Conservation (phyloP, 768 basidiomycete genomes). For the Leucogyrophana mollusca region DNA sequence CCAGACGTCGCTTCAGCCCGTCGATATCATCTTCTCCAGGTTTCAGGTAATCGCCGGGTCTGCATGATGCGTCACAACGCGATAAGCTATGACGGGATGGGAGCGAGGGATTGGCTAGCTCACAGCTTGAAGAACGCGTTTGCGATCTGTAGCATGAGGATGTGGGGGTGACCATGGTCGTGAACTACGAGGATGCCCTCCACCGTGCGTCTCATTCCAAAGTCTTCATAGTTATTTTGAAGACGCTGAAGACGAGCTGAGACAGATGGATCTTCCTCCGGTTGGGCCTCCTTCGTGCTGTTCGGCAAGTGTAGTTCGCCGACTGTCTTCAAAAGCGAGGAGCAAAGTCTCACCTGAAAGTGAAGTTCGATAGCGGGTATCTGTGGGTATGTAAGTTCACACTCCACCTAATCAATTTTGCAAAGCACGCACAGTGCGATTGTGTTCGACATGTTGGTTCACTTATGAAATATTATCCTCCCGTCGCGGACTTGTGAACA, state of each 20-base stretch:
- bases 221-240: conserved; percentile 95
- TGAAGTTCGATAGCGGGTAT: conserved; percentile 88
- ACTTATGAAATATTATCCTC: conserved; percentile 4
- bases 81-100: conserved; percentile 2
- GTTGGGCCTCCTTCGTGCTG: conserved; percentile 95
- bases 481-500: too few species aligned
- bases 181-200: conserved; percentile 80
- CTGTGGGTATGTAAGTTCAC: conserved; percentile 33
- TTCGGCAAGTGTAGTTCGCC: conserved; percentile 2
- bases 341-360: conserved; percentile 64
- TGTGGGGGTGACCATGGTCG: conserved; percentile 96
- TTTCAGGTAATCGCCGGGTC: conserved; percentile 98
- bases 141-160: conserved; percentile 97
- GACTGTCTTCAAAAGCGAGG: conserved; percentile 9
- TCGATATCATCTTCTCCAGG: conserved; percentile 93
- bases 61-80: conserved; percentile 31
- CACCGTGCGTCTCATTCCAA: conserved; percentile 94
- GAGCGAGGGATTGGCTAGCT: conserved; percentile 25
- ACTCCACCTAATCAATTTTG: background rate
- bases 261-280: conserved; percentile 96
- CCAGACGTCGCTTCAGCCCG: conserved; percentile 85
- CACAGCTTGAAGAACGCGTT: conserved; percentile 99
- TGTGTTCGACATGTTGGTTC: conserved; percentile 47
- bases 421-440: conserved; percentile 42
- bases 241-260: conserved; percentile 91